phyloP scores from a whole-genome alignment of 768 basidiomycete genomes.

The Russula sp. region DNA sequence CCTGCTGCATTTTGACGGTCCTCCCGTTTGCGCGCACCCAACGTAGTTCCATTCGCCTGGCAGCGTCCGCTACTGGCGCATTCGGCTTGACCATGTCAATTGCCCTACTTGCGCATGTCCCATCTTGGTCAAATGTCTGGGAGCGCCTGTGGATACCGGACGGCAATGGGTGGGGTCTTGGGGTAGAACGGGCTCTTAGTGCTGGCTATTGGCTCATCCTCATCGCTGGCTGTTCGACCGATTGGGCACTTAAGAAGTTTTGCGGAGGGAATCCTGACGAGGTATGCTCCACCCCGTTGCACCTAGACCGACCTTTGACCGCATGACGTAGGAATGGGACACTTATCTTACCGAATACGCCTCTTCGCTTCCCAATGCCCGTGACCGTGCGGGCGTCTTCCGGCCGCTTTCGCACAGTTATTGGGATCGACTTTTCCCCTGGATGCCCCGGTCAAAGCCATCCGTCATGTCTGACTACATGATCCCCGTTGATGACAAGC shows the following conservation, averaged over 20 bases:
- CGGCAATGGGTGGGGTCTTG: conserved; percentile 47
- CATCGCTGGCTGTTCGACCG: conserved; percentile 39
- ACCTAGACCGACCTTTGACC: background rate
- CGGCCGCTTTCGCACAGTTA: conserved; percentile 42
- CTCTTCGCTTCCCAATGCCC: conserved; percentile 41
- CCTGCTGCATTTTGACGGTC: conserved; percentile 38
- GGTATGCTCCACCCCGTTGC: conserved; percentile 32
- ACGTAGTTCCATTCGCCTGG: conserved; percentile 45
- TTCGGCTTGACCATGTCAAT: conserved; percentile 51
- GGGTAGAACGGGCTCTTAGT: conserved; percentile 52
- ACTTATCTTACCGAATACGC: conserved; percentile 56
- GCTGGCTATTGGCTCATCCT: conserved; percentile 52
- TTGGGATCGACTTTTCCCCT: conserved; percentile 46
- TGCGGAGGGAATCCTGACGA: conserved; percentile 67
- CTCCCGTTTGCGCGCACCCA: conserved; percentile 43
- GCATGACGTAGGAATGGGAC: conserved; percentile 56
- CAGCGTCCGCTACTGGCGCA: conserved; percentile 48
- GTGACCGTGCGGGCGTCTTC: conserved; percentile 52
- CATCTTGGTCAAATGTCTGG: conserved; percentile 58
- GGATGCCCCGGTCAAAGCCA: conserved; percentile 16
- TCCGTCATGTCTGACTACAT: conserved; percentile 1
- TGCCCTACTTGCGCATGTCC: conserved; percentile 44
- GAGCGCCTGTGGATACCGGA: conserved; percentile 51
- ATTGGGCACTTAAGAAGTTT: conserved; percentile 50
- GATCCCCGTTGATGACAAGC: conserved; percentile 14